Evolutionary conservation across 345 rosid species (phyloP).

Genomic region (Gossypium bickii): DNA sequence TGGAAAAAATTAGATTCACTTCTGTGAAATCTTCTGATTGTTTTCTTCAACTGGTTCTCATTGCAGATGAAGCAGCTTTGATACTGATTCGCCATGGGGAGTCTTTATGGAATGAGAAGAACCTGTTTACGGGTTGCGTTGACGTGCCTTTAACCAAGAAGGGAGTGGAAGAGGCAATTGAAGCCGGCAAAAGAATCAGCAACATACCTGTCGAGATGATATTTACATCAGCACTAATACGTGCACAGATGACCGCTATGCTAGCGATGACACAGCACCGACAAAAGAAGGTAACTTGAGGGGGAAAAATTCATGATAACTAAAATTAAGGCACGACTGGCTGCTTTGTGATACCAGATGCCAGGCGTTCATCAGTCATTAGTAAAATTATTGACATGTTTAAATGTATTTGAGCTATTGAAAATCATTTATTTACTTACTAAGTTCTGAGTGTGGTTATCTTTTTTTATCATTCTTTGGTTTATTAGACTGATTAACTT

Average conservation of each 20-base stretch:
- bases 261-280: constrained; percentile 99
- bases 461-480: background rate
- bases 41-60: background rate
- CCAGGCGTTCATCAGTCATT: background rate
- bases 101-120: constrained; percentile 97
- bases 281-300: constrained; percentile 34
- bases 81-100: constrained; percentile 92
- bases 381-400: background rate
- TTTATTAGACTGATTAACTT: constrained; percentile 19
- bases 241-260: constrained; percentile 99
- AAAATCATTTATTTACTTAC: constrained; percentile 2
- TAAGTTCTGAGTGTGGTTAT: background rate
- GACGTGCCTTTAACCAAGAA: constrained; percentile 91
- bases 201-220: constrained; percentile 94
- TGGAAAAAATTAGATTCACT: constrained; percentile 1
- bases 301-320: background rate
- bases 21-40: constrained; percentile 11
- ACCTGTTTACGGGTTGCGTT: constrained; percentile 94
- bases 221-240: constrained; percentile 81
- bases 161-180: constrained; percentile 94
- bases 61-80: constrained; percentile 76
- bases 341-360: background rate
- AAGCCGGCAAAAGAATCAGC: constrained; percentile 95
- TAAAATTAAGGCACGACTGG: background rate
- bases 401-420: background rate